Conservation (phyloP, 176 grass and related monocot species). For the bread wheat (Triticum aestivum) region DNA sequence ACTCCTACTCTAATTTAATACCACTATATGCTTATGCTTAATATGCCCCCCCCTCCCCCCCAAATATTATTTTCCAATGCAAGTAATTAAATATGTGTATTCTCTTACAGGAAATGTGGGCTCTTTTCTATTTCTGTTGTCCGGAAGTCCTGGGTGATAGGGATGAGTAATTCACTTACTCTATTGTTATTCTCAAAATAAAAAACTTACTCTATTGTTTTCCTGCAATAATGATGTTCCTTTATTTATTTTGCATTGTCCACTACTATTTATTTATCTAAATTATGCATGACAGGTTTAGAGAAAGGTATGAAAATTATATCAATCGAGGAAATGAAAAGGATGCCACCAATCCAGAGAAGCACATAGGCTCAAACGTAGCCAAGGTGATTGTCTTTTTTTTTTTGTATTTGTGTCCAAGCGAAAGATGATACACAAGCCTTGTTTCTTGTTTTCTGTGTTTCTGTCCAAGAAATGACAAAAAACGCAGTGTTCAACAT, state of each 20-base stretch:
- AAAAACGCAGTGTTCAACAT: constrained; percentile 8
- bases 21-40: not conserved
- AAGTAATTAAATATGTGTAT: constrained; percentile 15
- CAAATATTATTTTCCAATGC: not conserved
- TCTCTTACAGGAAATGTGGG: constrained; percentile 80
- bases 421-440: not conserved
- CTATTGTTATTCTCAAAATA: not conserved
- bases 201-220: not conserved
- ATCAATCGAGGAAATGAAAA: constrained; percentile 88
- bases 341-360: constrained; percentile 69
- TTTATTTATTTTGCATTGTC: not conserved
- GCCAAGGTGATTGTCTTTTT: constrained; percentile 54
- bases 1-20: not conserved
- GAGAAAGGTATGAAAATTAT: constrained; percentile 59
- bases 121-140: constrained; percentile 86
- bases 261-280: constrained; percentile 13
- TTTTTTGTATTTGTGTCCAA: not conserved
- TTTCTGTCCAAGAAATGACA: not conserved
- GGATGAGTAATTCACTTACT: constrained; percentile 51
- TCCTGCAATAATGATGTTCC: constrained; percentile 12
- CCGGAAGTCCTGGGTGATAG: constrained; percentile 77
- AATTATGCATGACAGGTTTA: constrained; percentile 37
- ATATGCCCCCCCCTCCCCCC: not conserved
- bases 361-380: constrained; percentile 72
- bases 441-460: not conserved